Base-by-base conservation (phyloP, 163 green algal species). In the Trebouxia gelatinosa region DNA sequence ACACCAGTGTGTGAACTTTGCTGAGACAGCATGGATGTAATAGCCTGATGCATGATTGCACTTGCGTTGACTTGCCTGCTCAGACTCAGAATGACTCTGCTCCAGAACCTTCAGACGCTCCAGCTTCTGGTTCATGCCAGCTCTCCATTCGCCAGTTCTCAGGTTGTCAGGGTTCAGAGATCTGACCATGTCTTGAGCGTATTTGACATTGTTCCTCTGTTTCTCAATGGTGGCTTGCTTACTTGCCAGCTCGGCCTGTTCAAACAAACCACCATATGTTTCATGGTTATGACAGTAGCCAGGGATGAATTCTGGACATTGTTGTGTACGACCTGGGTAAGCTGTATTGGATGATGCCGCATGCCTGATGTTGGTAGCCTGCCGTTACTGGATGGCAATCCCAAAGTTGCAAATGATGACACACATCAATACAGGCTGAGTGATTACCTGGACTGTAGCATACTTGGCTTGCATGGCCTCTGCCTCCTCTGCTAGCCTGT, bases 401-500 rank as follows among this genome's bases (percentile, higher is more conserved):
- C 43, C 9, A 13, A 54, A 54, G 43, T 54, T 13, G 43, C 43
- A 13, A 54, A 54, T 54, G 43, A 54, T 54, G 43, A n/a, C 31
- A 28, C 13, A 62, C 51, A 62, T 62, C 0, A 34, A 32, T 31
- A 34, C 61, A n/a, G 32, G 26, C 11, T 46, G 9, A 40, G n/a
- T n/a, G n/a, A 29, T 6, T 51, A 72, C 64, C 64, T 72, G n/a
- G 19, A 72, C 35, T 0, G 5, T 26, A 28, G 17, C 35, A n/a
- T 37, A n/a, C 23, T 2, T 72, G 35, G 64, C 64, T 32, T 72
- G 64, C 2, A 72, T 35, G 1, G 35, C 6, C 21, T 50, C 35
- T 43, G 38, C 32, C 37, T 72, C 35, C 31, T 51, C 64, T 50
- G 64, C 64, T 26, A 72, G n/a, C n/a, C n/a, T n/a, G n/a, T n/a